Percentiles rank a stretch among this genome's conserved stretches.
Conservation (phyloP, 1,284 basidiomycete genomes). For the Cryptococcus sp. region DNA sequence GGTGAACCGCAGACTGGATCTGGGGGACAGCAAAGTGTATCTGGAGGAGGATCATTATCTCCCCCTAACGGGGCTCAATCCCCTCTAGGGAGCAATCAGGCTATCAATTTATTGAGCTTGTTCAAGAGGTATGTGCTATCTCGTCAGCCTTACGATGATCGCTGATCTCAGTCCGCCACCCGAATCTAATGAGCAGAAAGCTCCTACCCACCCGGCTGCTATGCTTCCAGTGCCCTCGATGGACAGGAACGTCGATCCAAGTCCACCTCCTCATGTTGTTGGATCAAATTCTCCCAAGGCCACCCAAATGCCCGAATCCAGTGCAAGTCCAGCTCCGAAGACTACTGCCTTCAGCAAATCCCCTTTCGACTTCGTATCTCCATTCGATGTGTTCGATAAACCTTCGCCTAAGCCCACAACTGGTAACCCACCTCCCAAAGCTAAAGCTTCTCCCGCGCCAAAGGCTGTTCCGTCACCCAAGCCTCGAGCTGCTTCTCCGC, state of each 20-base stretch:
- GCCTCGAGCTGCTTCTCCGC: background rate
- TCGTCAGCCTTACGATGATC: too few species aligned
- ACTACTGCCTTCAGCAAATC: slow-evolving; percentile 15
- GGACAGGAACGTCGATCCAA: background rate
- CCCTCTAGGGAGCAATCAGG: slow-evolving; percentile 1
- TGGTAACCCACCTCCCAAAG: background rate
- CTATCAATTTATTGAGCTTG: slow-evolving; percentile 7
- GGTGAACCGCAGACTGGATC: slow-evolving; percentile 1
- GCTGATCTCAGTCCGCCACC: background rate
- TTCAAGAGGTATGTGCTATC: slow-evolving; percentile 8
- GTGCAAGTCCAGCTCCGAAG: background rate
- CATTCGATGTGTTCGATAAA: slow-evolving; percentile 39
- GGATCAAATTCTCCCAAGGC: background rate
- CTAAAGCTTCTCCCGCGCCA: background rate
- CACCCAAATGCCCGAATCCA: slow-evolving; percentile 1
- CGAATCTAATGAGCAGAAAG: background rate
- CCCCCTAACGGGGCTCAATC: slow-evolving; percentile 1
- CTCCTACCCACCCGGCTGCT: slow-evolving; percentile 4
- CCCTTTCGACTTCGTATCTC: slow-evolving; percentile 43
- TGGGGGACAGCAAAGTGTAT: background rate
- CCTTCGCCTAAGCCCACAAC: background rate
- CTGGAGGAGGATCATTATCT: background rate
- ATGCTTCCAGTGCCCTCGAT: slow-evolving; percentile 1
- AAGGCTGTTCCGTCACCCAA: background rate
- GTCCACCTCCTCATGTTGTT: background rate